Base-by-base conservation (phyloP, 352 stramenopile genomes). In the Phytophthora cryptogea region DNA sequence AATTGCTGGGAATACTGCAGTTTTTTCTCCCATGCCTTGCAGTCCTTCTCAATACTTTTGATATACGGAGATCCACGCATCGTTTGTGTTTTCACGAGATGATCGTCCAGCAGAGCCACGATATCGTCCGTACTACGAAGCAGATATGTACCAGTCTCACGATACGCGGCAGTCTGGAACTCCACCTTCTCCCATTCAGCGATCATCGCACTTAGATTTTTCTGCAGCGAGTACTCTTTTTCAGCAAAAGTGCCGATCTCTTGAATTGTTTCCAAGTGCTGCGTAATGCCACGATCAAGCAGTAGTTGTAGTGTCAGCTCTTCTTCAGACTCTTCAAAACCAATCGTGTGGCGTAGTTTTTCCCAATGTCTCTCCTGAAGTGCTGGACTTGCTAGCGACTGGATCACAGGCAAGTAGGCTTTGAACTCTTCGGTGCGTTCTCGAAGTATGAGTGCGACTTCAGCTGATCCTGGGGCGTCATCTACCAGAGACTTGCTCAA, bases 41-140 rank as follows among this genome's bases (percentile, higher is more conserved):
- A 92, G 62, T 95, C 84, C 36, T 93, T 93, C 48, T 98, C 94
- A 52, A 98, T 97, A 36, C 86, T 89, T 50, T 97, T 93, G 48
- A 98, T 97, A 66, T 97, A 98, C 13, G 91, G 93, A 5, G 92
- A 98, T 3, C 92, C 93, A 41, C 92, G 87, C 92, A 98, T 98
- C 3, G 92, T 98, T 66, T 98, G 93, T 0, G 91, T 97, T 59
- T 98, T 98, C 10, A 98, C 91, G 3, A 98, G 70, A 49, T 98
- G 94, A 42, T 98, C 94, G 60, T 98, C 92, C 6, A 98, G 69
- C 11, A 98, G 53, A 2, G 92, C 82, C 20, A 98, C 80, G 48
- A 98, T 96, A 32, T 98, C 94, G 49, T 97, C 90, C 0, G 83
- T 85, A 48, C 74, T 90, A 6, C 87, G 79, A 31, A 96, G 68